Percentiles rank a stretch among this genome's conserved stretches.
phyloP scores from a whole-genome alignment of 768 basidiomycete genomes.

The Suillus subaureus region DNA sequence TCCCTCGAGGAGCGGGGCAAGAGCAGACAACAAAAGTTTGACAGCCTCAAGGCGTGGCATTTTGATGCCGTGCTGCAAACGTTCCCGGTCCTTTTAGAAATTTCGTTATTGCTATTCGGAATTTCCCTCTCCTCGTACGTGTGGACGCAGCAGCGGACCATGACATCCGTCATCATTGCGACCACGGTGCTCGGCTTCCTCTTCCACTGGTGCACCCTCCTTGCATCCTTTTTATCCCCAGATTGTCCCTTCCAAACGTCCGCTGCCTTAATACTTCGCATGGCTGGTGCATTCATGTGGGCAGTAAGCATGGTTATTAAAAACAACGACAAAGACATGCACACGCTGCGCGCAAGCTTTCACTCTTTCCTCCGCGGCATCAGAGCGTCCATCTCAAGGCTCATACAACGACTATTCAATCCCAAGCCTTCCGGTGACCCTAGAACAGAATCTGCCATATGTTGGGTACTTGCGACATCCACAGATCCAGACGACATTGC shows the following conservation, averaged over 20 bases:
- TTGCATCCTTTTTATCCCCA: slow-evolving; percentile 12
- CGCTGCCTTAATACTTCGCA: slow-evolving; percentile 3
- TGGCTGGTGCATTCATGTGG: slow-evolving; percentile 10
- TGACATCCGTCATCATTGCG: slow-evolving; percentile 12
- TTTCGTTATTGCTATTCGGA: slow-evolving; percentile 18
- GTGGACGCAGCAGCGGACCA: slow-evolving; percentile 12
- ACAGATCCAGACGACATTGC: slow-evolving; percentile 7
- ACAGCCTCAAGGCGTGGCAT: slow-evolving; percentile 18
- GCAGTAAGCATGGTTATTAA: not conserved
- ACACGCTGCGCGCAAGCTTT: not conserved
- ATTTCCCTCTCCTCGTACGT: slow-evolving; percentile 14
- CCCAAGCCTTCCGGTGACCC: not conserved
- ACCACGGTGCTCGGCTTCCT: slow-evolving; percentile 14
- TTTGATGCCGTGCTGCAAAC: slow-evolving; percentile 16
- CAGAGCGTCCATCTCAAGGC: not conserved
- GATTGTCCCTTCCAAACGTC: slow-evolving; percentile 20
- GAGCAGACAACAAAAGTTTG: slow-evolving; percentile 13
- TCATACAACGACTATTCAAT: not conserved
- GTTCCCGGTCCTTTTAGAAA: slow-evolving; percentile 17
- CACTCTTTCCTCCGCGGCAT: not conserved
- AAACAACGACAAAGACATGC: not conserved
- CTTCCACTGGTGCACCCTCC: slow-evolving; percentile 13
- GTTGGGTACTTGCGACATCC: slow-evolving; percentile 12
- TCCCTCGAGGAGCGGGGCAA: slow-evolving; percentile 14
- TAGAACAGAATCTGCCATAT: not conserved